Evolutionary conservation across 139 green algal species (phyloP).

Genomic region (Pleodorina starrii): DNA sequence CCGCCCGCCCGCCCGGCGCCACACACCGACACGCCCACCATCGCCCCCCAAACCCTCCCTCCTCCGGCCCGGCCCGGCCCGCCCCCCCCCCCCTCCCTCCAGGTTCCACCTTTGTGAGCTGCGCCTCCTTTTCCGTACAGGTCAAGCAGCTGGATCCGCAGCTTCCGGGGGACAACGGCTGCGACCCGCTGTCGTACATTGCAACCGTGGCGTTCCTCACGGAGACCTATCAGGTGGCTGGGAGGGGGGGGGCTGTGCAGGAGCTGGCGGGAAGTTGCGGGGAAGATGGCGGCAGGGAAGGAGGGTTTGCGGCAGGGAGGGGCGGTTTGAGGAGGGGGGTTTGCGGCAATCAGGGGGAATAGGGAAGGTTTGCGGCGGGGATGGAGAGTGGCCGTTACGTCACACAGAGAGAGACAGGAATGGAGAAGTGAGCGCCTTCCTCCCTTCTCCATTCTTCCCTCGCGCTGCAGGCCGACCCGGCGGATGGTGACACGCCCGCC

Average conservation of each 20-base stretch:
- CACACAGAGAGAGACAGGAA: too few relatives aligned
- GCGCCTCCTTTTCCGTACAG: constrained; percentile 10
- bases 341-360: not conserved
- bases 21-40: too few relatives aligned
- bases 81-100: not conserved
- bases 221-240: constrained; percentile 31
- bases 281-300: too few relatives aligned
- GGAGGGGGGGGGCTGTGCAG: too few relatives aligned
- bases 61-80: not conserved
- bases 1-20: too few relatives aligned
- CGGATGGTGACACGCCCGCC: not conserved
- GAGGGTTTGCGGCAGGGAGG: too few relatives aligned
- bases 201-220: not conserved
- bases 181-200: constrained; percentile 4
- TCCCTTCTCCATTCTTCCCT: too few relatives aligned
- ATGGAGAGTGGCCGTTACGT: too few relatives aligned
- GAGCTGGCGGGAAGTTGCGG: too few relatives aligned
- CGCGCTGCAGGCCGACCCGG: not conserved
- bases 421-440: too few relatives aligned
- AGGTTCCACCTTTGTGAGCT: constrained; percentile 22
- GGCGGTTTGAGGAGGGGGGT: not conserved
- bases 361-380: too few relatives aligned
- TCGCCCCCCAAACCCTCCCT: not conserved
- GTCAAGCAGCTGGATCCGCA: constrained; percentile 21
- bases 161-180: constrained; percentile 30